Conservation (phyloP, 192 early-diverging fungal species). For the Backusella morwellensis region DNA sequence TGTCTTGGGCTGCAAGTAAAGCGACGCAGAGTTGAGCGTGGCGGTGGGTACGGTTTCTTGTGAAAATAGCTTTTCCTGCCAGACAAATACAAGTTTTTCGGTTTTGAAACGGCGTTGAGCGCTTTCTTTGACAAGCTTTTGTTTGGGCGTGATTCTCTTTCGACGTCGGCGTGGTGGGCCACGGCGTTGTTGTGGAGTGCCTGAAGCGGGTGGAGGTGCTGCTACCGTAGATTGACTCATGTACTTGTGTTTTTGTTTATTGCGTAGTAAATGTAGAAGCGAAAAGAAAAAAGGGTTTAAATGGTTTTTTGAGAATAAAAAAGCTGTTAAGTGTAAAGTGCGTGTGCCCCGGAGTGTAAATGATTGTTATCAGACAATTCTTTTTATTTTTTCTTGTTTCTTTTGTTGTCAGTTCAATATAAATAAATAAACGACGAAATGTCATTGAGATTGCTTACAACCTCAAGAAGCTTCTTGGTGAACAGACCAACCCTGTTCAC, state of each 20-base stretch:
- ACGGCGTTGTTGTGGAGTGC: neutral
- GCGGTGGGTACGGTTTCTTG: neutral
- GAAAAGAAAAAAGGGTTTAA: neutral
- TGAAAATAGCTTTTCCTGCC: constrained; percentile 37
- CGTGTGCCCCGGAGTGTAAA: neutral
- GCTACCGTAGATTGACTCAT: neutral
- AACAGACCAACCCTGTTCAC: neutral
- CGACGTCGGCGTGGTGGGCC: neutral
- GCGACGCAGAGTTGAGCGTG: constrained; percentile 40
- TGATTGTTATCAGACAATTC: neutral
- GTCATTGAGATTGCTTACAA: neutral
- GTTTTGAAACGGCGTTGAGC: constrained; percentile 25
- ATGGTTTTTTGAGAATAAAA: too few relatives aligned
- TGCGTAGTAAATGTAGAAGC: neutral
- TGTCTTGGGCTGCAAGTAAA: constrained; percentile 61
- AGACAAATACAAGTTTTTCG: constrained; percentile 27
- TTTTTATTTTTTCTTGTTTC: neutral
- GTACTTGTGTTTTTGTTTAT: neutral
- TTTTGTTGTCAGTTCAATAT: neutral
- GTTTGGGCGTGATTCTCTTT: constrained; percentile 17
- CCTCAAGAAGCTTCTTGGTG: neutral
- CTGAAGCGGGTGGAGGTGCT: neutral
- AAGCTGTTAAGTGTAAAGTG: neutral
- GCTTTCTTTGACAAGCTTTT: constrained; percentile 27
- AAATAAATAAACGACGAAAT: neutral